Percentiles rank a stretch among this genome's conserved stretches.
Evolutionary conservation across 2,329 filamentous ascomycete genomes (phyloP).

Genomic region (Iodosphaeria phyllophila): DNA sequence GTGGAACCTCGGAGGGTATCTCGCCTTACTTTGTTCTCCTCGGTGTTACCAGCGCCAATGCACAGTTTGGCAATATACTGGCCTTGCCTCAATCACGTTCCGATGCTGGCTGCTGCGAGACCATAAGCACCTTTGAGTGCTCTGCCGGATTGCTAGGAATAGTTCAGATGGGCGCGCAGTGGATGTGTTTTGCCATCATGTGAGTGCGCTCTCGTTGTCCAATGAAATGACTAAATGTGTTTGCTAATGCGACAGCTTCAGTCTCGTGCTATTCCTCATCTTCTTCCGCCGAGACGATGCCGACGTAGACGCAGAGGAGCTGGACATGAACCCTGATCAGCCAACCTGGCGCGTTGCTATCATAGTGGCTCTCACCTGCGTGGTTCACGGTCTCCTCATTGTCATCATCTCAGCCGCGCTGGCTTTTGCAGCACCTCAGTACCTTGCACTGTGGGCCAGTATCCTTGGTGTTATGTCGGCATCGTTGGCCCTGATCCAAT

Average conservation of each 20-base stretch:
- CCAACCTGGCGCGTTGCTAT: constrained; percentile 66
- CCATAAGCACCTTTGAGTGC: constrained; percentile 68
- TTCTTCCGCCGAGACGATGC: constrained; percentile 61
- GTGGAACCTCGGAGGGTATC: constrained; percentile 79
- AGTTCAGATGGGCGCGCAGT: constrained; percentile 78
- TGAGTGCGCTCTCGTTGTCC: constrained; percentile 23
- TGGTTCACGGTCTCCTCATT: constrained; percentile 57
- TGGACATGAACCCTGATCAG: constrained; percentile 22
- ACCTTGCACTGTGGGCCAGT: constrained; percentile 67
- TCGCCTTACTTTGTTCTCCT: constrained; percentile 90
- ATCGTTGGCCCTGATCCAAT: constrained; percentile 68
- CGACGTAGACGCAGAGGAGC: constrained; percentile 28
- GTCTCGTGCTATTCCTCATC: constrained; percentile 79
- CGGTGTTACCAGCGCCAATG: constrained; percentile 78
- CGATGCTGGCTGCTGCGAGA: constrained; percentile 72
- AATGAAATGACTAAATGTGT: not conserved
- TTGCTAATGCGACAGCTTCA: constrained; percentile 20
- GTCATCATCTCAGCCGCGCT: constrained; percentile 53
- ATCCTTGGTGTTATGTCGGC: constrained; percentile 65
- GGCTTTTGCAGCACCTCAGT: constrained; percentile 37
- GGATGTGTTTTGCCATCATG: constrained; percentile 85
- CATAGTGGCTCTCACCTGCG: constrained; percentile 50
- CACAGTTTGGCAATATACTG: constrained; percentile 82
- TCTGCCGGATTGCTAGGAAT: constrained; percentile 74
- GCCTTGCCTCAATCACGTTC: constrained; percentile 65